Percentiles rank a stretch among this genome's conserved stretches.
Conservation (phyloP, 1,284 basidiomycete species). For the Microbotryum saponariae region DNA sequence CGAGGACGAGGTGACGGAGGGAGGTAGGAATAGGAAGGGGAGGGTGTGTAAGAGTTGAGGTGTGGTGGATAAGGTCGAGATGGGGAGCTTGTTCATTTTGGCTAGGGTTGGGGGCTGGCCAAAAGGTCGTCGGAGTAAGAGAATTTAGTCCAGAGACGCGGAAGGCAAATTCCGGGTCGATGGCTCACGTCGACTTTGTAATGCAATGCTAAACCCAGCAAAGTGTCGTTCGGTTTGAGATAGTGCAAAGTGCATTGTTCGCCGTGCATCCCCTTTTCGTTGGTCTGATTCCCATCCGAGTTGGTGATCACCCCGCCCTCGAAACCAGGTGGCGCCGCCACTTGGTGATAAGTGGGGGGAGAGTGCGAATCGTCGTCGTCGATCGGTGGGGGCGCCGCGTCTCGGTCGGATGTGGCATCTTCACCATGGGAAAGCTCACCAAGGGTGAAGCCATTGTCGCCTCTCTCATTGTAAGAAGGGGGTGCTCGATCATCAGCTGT, state of each 20-base stretch:
- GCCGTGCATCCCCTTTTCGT: not conserved
- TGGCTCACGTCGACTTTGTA: slow-evolving; percentile 55
- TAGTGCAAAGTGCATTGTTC: slow-evolving; percentile 43
- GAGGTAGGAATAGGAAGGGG: slow-evolving; percentile 51
- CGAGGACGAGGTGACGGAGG: slow-evolving; percentile 36
- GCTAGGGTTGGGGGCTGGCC: slow-evolving; percentile 54
- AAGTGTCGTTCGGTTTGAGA: slow-evolving; percentile 55
- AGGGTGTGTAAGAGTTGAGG: slow-evolving; percentile 67
- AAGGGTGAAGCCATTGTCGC: slow-evolving; percentile 56
- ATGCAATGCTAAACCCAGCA: slow-evolving; percentile 57
- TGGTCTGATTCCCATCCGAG: slow-evolving; percentile 39
- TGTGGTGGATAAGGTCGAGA: slow-evolving; percentile 57
- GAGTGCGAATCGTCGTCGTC: slow-evolving; percentile 4
- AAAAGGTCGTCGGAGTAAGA: not conserved
- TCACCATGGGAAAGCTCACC: slow-evolving; percentile 57
- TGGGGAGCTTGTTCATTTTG: slow-evolving; percentile 57
- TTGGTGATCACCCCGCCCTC: slow-evolving; percentile 24
- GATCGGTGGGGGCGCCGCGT: slow-evolving; percentile 18
- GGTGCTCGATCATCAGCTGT: not conserved
- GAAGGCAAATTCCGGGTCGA: not conserved
- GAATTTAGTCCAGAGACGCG: not conserved
- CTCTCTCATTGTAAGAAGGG: slow-evolving; percentile 32
- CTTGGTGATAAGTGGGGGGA: not conserved
- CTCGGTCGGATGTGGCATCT: slow-evolving; percentile 29
- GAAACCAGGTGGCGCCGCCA: slow-evolving; percentile 13